These are phyloP conservation scores for Solanum hybrid DNA, from an alignment of 305 asterid species.

Conservation along the genomic window DNA sequence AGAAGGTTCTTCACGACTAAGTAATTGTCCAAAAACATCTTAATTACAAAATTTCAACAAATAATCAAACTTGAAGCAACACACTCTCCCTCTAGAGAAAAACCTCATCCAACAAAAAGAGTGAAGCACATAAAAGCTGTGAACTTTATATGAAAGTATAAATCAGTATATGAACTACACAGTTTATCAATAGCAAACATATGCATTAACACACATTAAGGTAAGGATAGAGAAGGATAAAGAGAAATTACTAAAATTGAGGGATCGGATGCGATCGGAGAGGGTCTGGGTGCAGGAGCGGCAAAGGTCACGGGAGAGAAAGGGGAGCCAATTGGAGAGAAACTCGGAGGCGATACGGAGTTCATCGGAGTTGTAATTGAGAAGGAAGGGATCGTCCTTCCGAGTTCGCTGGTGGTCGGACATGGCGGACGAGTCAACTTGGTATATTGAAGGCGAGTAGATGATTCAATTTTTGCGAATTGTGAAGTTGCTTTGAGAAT, in stretches of 20 bases:
- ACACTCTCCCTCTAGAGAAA: neutral
- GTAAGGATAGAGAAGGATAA: neutral
- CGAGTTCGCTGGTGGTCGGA: constrained; percentile 10
- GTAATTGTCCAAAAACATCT: neutral
- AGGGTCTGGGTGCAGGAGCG: constrained; percentile 42
- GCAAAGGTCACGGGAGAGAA: constrained; percentile 76
- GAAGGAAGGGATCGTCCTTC: constrained; percentile 44
- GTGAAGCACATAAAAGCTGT: neutral
- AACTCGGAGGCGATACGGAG: constrained; percentile 70
- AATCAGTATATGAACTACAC: neutral
- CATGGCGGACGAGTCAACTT: constrained; percentile 19
- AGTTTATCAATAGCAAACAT: neutral
- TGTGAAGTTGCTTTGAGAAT: neutral
- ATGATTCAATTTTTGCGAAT: neutral
- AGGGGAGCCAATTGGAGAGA: constrained; percentile 78
- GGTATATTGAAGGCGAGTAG: neutral
- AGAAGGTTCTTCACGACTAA: neutral
- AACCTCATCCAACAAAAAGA: neutral
- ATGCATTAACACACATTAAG: neutral
- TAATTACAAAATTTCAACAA: neutral
- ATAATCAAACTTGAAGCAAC: neutral
- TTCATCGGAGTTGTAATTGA: constrained; percentile 41
- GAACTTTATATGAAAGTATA: neutral
- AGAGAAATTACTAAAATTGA: constrained; percentile 25
- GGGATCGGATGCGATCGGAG: constrained; percentile 71